Percentiles rank a stretch among this genome's conserved stretches.
Evolutionary conservation across 768 basidiomycete genomes (phyloP).

Genomic region (Lactarius akahatsu): DNA sequence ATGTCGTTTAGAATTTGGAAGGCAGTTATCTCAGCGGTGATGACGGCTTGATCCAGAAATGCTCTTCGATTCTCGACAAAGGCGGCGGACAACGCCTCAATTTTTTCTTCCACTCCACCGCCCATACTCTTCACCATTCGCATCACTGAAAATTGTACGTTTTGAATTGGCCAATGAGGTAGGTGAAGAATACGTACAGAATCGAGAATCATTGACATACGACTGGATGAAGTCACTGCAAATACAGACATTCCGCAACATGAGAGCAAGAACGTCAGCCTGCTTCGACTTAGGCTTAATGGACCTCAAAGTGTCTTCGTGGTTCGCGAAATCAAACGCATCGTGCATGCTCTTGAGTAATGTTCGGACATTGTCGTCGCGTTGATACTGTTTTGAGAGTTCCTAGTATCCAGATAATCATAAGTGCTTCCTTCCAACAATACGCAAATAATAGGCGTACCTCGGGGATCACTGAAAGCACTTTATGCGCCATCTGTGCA

Average conservation of each 20-base stretch:
- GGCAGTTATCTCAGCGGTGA: background rate
- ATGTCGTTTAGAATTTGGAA: background rate
- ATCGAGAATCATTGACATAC: background rate
- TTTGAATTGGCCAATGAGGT: background rate
- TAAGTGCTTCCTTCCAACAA: background rate
- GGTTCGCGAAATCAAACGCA: background rate
- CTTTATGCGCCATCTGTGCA: background rate
- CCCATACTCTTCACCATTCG: background rate
- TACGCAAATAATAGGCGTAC: background rate
- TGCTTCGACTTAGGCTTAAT: background rate
- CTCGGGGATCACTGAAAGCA: background rate
- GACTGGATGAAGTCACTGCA: slow-evolving; percentile 1
- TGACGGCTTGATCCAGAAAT: background rate
- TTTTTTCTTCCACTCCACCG: background rate
- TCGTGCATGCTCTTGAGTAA: background rate
- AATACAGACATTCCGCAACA: background rate
- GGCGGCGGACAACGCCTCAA: background rate
- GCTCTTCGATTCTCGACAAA: background rate
- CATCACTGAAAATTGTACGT: background rate
- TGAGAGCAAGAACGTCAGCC: background rate
- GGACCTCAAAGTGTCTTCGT: background rate
- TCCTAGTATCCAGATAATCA: background rate
- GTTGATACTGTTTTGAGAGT: background rate
- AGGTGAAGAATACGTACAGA: background rate
- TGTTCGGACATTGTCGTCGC: background rate